Conservation (phyloP, 2,329 filamentous ascomycete species). For the Paraphaeosphaeria sporulosa region DNA sequence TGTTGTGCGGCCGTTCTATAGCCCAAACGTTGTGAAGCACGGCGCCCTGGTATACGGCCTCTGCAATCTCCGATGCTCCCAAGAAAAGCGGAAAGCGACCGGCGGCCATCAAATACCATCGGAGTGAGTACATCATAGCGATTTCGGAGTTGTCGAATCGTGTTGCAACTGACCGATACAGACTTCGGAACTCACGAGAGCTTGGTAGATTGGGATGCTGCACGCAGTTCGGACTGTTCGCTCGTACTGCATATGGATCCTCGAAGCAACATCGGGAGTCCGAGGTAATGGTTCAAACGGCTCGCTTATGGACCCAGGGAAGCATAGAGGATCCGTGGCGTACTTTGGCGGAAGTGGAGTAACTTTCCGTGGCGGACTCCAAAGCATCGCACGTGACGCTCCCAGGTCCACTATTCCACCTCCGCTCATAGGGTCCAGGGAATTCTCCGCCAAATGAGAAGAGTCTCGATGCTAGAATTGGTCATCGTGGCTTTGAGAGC, state of each 20-base stretch:
- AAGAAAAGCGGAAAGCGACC: conserved; percentile 7
- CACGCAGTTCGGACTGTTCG: neutral
- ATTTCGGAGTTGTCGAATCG: conserved; percentile 1
- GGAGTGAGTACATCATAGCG: conserved; percentile 9
- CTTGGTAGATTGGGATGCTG: conserved; percentile 4
- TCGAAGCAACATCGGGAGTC: neutral
- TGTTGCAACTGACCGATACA: neutral
- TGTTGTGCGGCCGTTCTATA: conserved; percentile 1
- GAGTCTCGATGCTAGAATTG: neutral
- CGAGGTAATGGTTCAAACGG: conserved; percentile 1
- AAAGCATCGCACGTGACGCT: neutral
- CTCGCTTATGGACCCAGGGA: neutral
- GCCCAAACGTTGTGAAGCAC: conserved; percentile 7
- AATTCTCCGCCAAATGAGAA: neutral
- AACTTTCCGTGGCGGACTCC: conserved; percentile 6
- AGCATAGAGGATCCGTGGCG: neutral
- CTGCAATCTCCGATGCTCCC: conserved; percentile 13
- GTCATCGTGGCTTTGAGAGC: neutral
- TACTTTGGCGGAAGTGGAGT: neutral
- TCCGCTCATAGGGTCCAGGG: neutral
- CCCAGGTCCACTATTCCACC: neutral
- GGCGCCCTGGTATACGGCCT: conserved; percentile 10
- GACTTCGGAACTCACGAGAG: conserved; percentile 4
- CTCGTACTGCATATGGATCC: neutral
- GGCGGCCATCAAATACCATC: neutral